Evolutionary conservation across 2,329 filamentous ascomycete species (phyloP), one percentile per base, ranked within the genome.

Genomic region (Colletotrichum truncatum): DNA sequence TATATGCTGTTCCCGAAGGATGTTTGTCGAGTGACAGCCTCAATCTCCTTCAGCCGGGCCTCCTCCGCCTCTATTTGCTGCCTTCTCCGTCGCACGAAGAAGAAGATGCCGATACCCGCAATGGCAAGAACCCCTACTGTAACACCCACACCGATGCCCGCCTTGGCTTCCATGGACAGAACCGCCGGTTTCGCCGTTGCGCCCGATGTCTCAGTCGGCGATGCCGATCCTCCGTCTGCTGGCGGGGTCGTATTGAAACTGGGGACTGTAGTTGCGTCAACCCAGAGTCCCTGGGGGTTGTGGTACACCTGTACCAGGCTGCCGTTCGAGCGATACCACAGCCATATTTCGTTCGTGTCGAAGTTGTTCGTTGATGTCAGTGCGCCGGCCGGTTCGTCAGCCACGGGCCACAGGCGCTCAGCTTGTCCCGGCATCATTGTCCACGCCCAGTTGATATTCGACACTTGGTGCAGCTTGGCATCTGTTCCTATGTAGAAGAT

Each of bases 131-230:
- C 78, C 23, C 76, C 84, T 0, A 85, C 71, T 1, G 83, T 79
- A 4, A 84, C 80, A n/a, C 85, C 87, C 1, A 84, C 77, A 5
- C 82, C 86, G 8, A 90, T 84, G 4, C 87, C 87, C 0, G 84
- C 85, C 70, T 84, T 87, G 3, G 85, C 85, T 1, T 82, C 85
- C 1, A 78, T 73, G 1, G 83, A 83, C 6, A 87, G 72, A 3
- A 45, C 26, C 6, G 38, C 72, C 73, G 5, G 11, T 71, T 75
- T 52, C 72, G 16, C 75, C 73, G 53, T 78, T 70, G 21, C 78
- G 76, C 1, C 71, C 73, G 65, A 77, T 78, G 67, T 75, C 48
- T 21, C 32, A 5, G 38, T 14, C 3, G 64, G 14, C 38, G 34
- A 52, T 41, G 48, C 21, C 21, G 63, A 36, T 23, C 38, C 32